Evolutionary conservation across 371 early-diverging fungal species (phyloP).

Genomic region (Apophysomyces trapeziformis): DNA sequence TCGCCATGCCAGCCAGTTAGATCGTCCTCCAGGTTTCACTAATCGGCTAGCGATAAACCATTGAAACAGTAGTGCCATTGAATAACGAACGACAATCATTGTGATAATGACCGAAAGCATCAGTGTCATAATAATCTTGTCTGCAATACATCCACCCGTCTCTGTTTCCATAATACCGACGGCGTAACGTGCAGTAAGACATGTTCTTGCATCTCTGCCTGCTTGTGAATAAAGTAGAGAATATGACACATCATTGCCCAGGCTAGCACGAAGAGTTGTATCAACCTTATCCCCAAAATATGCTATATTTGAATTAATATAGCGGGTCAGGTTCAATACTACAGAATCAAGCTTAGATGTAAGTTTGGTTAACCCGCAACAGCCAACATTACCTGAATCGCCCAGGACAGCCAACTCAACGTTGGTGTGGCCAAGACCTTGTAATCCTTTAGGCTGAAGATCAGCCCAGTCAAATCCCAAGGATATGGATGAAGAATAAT

Average conservation of each 20-base stretch:
- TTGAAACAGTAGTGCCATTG: constrained; percentile 66
- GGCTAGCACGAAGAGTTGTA: constrained; percentile 28
- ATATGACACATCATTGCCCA: constrained; percentile 52
- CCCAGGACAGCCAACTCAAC: constrained; percentile 43
- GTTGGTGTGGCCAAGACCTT: constrained; percentile 23
- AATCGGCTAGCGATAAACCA: constrained; percentile 56
- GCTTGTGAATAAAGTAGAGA: constrained; percentile 36
- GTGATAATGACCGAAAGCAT: constrained; percentile 51
- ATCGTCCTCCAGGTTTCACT: constrained; percentile 54
- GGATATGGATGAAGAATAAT: constrained; percentile 18
- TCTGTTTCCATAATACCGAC: constrained; percentile 56
- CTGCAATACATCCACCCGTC: constrained; percentile 61
- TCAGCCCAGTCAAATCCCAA: constrained; percentile 52
- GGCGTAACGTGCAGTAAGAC: constrained; percentile 47
- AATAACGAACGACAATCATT: constrained; percentile 56
- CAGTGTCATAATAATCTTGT: constrained; percentile 50
- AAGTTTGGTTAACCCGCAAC: too few relatives aligned
- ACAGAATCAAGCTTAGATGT: neutral
- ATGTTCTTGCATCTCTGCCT: constrained; percentile 42
- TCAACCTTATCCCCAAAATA: constrained; percentile 39
- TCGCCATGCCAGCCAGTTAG: constrained; percentile 56
- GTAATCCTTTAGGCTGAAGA: constrained; percentile 29
- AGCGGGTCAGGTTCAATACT: constrained; percentile 43
- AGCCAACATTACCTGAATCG: constrained; percentile 43
- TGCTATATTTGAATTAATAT: constrained; percentile 13